Base-by-base conservation (phyloP, 495 filamentous ascomycete species). In the Cenococcum geophilum region DNA sequence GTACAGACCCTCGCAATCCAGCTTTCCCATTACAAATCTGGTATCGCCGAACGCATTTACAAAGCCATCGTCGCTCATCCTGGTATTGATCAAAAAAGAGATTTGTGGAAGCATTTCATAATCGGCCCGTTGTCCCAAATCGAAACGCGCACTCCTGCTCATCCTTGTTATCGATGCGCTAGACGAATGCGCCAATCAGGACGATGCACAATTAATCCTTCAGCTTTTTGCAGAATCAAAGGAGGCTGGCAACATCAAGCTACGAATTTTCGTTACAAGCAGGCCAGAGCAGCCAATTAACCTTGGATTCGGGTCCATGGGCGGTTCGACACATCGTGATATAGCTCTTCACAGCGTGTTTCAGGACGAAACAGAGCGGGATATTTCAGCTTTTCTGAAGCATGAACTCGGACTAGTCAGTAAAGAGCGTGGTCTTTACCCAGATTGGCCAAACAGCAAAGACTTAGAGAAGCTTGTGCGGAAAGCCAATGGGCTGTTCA, bases 221-320 rank as follows among this genome's bases (percentile, higher is more conserved):
- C 61, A 61, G 49, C 55, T 74, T 40, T 54, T 74, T 20, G 48
- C 67, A 20, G 20, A 70, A 45, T 22, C 62, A 53, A 59, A 61
- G 49, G 49, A 11, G 11, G 55, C 69, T 16, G 54, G 50, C 4
- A 34, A 56, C 14, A 43, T 70, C 34, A 57, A 43, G 36, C 56
- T 73, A 11, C 64, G 69, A 22, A 43, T 74, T 27, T 68, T 75
- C 55, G 47, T 75, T n/a, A 71, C 73, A 34, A 75, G 73, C 68
- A 70, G 65, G 62, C 72, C 70, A 54, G 72, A 73, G 61, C 63
- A 64, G 50, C 69, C 62, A 43, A 70, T 72, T 49, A 58, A 61
- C 0, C 52, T 55, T 40, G 60, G 66, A 16, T 70, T 71, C 58
- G 43, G 35, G 0, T 21, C 32, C 16, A 60, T 62, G 21, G 14